These are phyloP conservation scores for Bryum argenteum DNA, from an alignment of 225 moss, liverwort and hornwort species.

Conservation along the genomic window DNA sequence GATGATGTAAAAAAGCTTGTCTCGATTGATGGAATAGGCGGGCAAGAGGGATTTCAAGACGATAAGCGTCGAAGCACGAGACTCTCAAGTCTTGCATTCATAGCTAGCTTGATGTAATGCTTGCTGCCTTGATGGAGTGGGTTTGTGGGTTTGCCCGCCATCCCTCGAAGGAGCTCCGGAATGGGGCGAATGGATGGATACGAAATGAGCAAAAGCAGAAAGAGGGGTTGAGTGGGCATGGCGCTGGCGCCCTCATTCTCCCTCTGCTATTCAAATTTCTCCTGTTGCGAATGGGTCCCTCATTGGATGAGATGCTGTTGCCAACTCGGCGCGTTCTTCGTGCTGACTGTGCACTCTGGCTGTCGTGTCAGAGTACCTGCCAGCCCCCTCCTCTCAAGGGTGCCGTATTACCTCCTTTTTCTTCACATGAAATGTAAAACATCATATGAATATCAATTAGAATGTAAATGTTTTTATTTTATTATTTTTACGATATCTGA, in stretches of 20 bases:
- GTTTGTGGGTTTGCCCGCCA: neutral
- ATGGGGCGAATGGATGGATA: neutral
- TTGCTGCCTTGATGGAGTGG: neutral
- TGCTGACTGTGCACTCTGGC: neutral
- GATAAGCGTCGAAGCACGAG: conserved; percentile 15
- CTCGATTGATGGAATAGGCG: neutral
- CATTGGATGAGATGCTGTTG: conserved; percentile 37
- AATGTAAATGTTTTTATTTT: too few relatives aligned
- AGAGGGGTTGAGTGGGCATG: neutral
- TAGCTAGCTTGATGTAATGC: neutral
- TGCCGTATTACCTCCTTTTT: too few relatives aligned
- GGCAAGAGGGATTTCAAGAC: conserved; percentile 10
- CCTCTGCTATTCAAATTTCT: conserved; percentile 39
- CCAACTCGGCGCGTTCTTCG: conserved; percentile 32
- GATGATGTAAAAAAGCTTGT: conserved; percentile 9
- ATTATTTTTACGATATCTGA: too few relatives aligned
- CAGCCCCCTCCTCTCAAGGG: too few relatives aligned
- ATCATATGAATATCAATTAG: too few relatives aligned
- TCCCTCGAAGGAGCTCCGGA: neutral
- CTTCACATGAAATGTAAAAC: too few relatives aligned
- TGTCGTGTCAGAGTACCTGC: too few relatives aligned
- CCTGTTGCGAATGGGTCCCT: neutral
- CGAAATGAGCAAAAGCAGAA: neutral
- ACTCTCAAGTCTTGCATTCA: conserved; percentile 6
- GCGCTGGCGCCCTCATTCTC: conserved; percentile 1